A percentile compares a stretch with the other conserved stretches of the same genome.
Conservation (phyloP, 495 filamentous ascomycete species). For the Annulohypoxylon bovei region DNA sequence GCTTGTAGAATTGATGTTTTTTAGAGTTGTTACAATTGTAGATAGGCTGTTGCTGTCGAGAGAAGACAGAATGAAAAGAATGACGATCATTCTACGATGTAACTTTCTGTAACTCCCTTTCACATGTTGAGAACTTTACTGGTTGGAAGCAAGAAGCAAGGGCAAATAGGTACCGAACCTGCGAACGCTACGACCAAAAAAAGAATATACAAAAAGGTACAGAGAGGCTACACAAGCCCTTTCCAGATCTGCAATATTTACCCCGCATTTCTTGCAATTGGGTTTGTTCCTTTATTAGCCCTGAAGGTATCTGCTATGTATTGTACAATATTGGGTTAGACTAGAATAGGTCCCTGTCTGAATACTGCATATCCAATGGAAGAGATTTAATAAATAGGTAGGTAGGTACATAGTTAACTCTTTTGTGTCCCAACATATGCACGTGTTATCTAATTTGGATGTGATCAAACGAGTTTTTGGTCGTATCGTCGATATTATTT, state of each 20-base stretch:
- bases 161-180: neutral
- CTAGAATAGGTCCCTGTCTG: neutral
- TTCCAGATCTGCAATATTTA: neutral
- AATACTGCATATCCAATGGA: neutral
- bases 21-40: neutral
- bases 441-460: neutral
- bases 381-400: neutral
- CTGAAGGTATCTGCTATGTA: slow-evolving; percentile 8
- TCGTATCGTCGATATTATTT: neutral
- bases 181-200: neutral
- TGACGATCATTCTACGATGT: slow-evolving; percentile 13
- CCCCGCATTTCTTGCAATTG: slow-evolving; percentile 14
- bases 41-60: neutral
- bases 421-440: neutral
- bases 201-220: slow-evolving; percentile 2
- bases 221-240: slow-evolving; percentile 1
- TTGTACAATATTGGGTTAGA: slow-evolving; percentile 14
- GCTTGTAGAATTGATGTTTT: neutral
- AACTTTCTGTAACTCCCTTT: slow-evolving; percentile 12
- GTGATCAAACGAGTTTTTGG: neutral
- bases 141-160: slow-evolving; percentile 1
- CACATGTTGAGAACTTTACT: slow-evolving; percentile 11
- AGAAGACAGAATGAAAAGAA: neutral
- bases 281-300: neutral
- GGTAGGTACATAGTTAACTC: neutral